Percentiles rank a stretch among this genome's conserved stretches.
Evolutionary conservation across 1,284 basidiomycete species (phyloP).

Genomic region (Caloboletus firmus): DNA sequence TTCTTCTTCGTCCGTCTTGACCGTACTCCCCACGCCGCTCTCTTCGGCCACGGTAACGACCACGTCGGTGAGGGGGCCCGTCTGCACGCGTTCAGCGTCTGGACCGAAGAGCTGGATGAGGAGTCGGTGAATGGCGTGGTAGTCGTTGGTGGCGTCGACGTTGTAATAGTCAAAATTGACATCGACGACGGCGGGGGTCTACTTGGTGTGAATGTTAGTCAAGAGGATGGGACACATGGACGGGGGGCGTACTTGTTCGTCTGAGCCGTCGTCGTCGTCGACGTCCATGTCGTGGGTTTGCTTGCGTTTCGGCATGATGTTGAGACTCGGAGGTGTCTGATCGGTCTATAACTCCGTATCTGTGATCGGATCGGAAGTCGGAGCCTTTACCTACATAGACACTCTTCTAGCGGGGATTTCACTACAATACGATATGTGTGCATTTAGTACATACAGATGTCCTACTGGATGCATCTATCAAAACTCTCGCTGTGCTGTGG

Average conservation of each 20-base stretch:
- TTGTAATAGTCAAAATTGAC: slow-evolving; percentile 94
- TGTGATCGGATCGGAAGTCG: background rate
- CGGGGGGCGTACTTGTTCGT: slow-evolving; percentile 18
- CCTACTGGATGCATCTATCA: no score
- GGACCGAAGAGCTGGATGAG: slow-evolving; percentile 77
- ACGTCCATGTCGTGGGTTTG: slow-evolving; percentile 14
- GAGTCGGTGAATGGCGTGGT: slow-evolving; percentile 81
- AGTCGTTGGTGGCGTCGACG: slow-evolving; percentile 80
- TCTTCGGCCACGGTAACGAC: slow-evolving; percentile 66
- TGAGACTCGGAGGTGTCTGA: no score
- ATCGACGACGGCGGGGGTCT: slow-evolving; percentile 51
- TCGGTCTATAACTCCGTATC: no score
- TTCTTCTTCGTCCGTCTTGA: slow-evolving; percentile 89
- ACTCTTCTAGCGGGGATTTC: no score
- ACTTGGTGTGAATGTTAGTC: background rate
- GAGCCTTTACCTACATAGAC: background rate
- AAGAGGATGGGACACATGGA: rapidly evolving
- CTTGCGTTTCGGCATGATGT: slow-evolving; percentile 33
- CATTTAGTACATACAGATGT: no score
- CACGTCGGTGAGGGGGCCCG: slow-evolving; percentile 75
- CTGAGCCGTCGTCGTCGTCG: slow-evolving; percentile 11
- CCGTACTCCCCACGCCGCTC: slow-evolving; percentile 72
- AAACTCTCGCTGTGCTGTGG: no score
- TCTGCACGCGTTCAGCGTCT: slow-evolving; percentile 73
- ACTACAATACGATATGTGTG: no score